Evolutionary conservation across 345 rosid species (phyloP).

Genomic region (Eucalyptus sp.): DNA sequence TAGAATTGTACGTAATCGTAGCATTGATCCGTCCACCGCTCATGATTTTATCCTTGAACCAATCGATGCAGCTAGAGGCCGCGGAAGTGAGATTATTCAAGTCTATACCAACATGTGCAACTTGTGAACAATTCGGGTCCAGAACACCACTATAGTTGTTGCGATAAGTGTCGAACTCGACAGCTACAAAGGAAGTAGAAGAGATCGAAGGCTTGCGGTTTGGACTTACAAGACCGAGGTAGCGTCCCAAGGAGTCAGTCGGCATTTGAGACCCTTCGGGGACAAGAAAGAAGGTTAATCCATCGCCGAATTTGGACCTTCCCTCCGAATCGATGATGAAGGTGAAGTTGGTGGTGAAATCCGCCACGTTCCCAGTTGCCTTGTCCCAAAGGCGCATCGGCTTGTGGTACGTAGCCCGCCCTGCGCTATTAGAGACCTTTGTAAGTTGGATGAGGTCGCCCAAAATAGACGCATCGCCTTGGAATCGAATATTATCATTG

Average conservation of each 20-base stretch:
- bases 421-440: fast-evolving
- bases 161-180: slow-evolving; percentile 3
- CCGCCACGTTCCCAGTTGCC: neutral
- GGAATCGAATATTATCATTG: neutral
- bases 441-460: neutral
- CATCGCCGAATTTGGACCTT: neutral
- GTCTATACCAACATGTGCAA: slow-evolving; percentile 2
- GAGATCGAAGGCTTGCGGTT: neutral
- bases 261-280: neutral
- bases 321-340: neutral
- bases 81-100: neutral
- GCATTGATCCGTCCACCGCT: neutral
- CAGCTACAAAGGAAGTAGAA: neutral
- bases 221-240: neutral
- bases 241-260: neutral
- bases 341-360: slow-evolving; percentile 2
- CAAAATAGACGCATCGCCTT: neutral
- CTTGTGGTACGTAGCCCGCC: neutral
- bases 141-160: neutral
- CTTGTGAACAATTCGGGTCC: neutral
- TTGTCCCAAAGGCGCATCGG: slow-evolving; percentile 1
- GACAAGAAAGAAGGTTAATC: slow-evolving; percentile 6
- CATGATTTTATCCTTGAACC: neutral
- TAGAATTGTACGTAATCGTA: neutral
- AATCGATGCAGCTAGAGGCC: neutral